Percentiles rank a stretch among this genome's conserved stretches.
Conservation (phyloP, 441 rosid species). For the Eutrema salsugineum region DNA sequence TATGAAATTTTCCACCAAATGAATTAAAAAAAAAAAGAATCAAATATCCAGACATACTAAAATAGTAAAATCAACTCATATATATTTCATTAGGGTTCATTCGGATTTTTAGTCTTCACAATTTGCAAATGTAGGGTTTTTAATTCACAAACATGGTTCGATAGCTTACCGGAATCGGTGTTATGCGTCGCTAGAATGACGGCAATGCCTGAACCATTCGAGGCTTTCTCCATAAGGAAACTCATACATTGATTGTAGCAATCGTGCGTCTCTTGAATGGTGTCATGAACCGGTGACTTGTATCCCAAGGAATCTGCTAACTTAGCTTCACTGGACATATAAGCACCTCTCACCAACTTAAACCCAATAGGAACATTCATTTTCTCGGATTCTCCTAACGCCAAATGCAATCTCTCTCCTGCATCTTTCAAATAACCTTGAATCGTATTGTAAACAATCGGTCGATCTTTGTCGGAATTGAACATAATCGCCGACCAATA, state of each 20-base stretch:
- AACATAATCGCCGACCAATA: conserved; percentile 49
- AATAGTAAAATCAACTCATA: too few species aligned
- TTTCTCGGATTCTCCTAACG: conserved; percentile 47
- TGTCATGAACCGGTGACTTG: conserved; percentile 71
- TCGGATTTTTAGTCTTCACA: neutral
- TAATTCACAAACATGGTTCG: neutral
- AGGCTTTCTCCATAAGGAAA: conserved; percentile 56
- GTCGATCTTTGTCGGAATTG: conserved; percentile 43
- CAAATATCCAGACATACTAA: too few species aligned
- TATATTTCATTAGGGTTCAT: neutral
- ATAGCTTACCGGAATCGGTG: conserved; percentile 54
- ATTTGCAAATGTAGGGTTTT: neutral
- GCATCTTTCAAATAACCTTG: conserved; percentile 86
- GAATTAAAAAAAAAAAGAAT: too few species aligned
- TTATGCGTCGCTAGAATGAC: conserved; percentile 82
- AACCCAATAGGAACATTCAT: conserved; percentile 67
- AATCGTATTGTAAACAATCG: conserved; percentile 59
- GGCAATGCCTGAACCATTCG: conserved; percentile 37
- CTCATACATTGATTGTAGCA: conserved; percentile 73
- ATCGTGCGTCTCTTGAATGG: conserved; percentile 58
- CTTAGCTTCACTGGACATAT: conserved; percentile 63
- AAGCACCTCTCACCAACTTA: conserved; percentile 86
- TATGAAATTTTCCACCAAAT: too few species aligned
- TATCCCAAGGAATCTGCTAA: conserved; percentile 63
- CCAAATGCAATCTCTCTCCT: conserved; percentile 50